Evolutionary conservation across 495 filamentous ascomycete genomes (phyloP).

Genomic region (Cercophora scortea): DNA sequence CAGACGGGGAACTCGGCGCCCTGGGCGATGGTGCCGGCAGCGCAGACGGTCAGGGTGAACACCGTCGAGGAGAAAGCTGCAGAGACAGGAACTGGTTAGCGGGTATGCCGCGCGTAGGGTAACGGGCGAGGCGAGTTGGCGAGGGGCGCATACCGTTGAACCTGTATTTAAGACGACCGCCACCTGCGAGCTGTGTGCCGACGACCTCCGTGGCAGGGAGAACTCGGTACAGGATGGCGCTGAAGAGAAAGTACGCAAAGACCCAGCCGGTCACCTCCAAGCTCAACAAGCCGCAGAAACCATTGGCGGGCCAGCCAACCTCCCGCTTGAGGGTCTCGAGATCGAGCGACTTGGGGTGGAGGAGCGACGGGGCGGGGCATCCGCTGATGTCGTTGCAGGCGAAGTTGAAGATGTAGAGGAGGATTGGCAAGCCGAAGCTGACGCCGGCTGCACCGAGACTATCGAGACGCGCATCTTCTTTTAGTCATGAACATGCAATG

Average conservation of each 20-base stretch:
- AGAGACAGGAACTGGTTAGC: not conserved
- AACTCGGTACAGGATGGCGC: conserved; percentile 63
- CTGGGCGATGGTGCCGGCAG: conserved; percentile 64
- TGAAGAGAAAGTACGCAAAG: conserved; percentile 73
- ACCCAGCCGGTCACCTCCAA: conserved; percentile 57
- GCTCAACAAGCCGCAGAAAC: conserved; percentile 52
- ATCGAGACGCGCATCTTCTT: not conserved
- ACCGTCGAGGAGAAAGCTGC: conserved; percentile 71
- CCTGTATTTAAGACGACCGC: conserved; percentile 76
- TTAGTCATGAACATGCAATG: not conserved
- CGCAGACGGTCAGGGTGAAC: conserved; percentile 56
- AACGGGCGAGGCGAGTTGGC: not conserved
- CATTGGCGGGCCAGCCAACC: conserved; percentile 67
- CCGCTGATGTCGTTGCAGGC: conserved; percentile 88
- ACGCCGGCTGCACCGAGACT: conserved; percentile 71
- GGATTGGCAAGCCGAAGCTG: conserved; percentile 65
- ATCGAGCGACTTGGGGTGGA: conserved; percentile 63
- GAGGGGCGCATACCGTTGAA: conserved; percentile 61
- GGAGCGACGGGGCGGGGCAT: conserved; percentile 80
- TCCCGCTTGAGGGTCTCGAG: conserved; percentile 67
- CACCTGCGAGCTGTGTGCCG: conserved; percentile 61
- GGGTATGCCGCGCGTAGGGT: no score
- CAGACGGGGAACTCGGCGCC: conserved; percentile 80
- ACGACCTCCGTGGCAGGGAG: conserved; percentile 68
- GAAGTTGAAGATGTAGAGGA: conserved; percentile 70